Conservation (phyloP, 2,329 filamentous ascomycete genomes). For the Fusarium paranaense region DNA sequence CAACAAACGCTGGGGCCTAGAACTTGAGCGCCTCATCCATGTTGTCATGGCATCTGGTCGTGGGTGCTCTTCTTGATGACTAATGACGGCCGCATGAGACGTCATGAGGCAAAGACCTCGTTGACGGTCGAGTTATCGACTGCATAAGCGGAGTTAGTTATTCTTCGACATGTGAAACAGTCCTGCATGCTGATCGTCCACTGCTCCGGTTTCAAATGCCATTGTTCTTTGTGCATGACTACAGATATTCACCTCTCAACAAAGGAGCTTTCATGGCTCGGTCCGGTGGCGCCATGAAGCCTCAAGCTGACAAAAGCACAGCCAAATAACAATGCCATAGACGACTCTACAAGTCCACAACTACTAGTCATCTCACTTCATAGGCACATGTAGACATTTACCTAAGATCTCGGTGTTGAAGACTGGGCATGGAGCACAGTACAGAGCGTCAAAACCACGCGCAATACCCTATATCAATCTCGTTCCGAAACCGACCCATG, state of each 20-base stretch:
- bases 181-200: neutral
- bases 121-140: neutral
- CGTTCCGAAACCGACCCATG: neutral
- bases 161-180: neutral
- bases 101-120: neutral
- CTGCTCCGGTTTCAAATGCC: neutral
- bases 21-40: constrained; percentile 1
- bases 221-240: neutral
- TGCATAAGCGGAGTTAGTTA: neutral
- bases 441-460: neutral
- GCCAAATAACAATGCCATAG: neutral
- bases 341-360: neutral
- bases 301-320: neutral
- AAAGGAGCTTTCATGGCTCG: neutral
- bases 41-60: constrained; percentile 28
- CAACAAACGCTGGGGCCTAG: constrained; percentile 8
- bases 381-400: neutral
- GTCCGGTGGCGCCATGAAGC: neutral
- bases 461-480: neutral
- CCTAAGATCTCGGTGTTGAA: neutral
- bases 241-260: neutral
- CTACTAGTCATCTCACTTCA: no score
- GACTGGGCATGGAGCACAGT: neutral
- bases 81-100: neutral
- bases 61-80: neutral